Base-by-base conservation (phyloP, 1,139 yeast genomes). In the Geotrichum restrictum region DNA sequence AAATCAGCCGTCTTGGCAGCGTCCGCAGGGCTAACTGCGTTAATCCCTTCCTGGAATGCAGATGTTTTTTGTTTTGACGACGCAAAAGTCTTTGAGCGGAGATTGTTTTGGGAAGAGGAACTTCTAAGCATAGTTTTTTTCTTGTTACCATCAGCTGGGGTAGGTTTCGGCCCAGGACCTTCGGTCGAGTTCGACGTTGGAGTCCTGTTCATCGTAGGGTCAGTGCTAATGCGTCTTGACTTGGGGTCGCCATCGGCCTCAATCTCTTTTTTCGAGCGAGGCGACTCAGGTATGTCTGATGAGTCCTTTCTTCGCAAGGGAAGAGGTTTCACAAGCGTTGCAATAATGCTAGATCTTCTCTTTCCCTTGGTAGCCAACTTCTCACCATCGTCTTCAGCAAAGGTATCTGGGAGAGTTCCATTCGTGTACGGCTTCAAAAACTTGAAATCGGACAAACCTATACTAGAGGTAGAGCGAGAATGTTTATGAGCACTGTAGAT, bases 1-100 rank as follows among this genome's bases (percentile, higher is more conserved):
- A 75, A 81, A 54, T 78, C 84, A 0, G 98, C 89, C 13, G 83
- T 72, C 60, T 81, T 81, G 47, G 85, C 80, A 0, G 98, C 86
- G 45, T 88, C 88, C 57, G 79, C 82, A 0, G 96, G 96, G 0
- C 85, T 77, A 22, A 88, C 77, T 19, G 73, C 76, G 62, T 91
- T 77, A 46, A 93, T 86, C 13, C 98, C 98, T 71, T 93, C 98
- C 63, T 83, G 83, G 69, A 93, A 93, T 0, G 98, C 98, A 0
- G 96, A 84, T 0, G 98, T 91, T 69, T 73, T 77, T 56, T 70
- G 73, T 57, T 72, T 73, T 6, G 65, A 53, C 13, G 49, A 48
- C 5, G 27, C 14, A 36, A 49, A 45, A 7, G 49, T 21, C 16
- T 41, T 45, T 22, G 34, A 48, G 16, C 54, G 49, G 46, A 69